A percentile compares a stretch with the other conserved stretches of the same genome.
Conservation (phyloP, 805 yeast species). For the Wickerhamiella vanderwaltii region DNA sequence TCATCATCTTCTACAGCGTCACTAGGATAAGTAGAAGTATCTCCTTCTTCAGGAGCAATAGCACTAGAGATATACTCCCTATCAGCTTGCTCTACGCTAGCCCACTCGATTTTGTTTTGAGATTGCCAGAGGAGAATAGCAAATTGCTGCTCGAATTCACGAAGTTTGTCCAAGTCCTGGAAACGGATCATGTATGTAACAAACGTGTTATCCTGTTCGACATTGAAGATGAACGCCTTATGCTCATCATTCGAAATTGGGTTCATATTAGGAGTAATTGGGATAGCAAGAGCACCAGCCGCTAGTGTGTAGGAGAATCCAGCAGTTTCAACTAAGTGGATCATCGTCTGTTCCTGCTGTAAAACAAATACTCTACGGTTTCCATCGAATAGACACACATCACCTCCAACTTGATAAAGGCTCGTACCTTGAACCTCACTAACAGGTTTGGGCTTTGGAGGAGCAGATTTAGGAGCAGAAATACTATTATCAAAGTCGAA, state of each 20-base stretch:
- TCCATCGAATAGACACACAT: constrained; percentile 45
- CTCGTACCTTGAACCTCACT: constrained; percentile 20
- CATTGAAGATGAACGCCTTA: constrained; percentile 54
- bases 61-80: constrained; percentile 47
- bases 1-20: constrained; percentile 27
- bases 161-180: constrained; percentile 30
- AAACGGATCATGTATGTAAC: constrained; percentile 58
- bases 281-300: constrained; percentile 20
- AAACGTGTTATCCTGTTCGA: constrained; percentile 32
- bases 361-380: background rate
- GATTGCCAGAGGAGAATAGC: constrained; percentile 51
- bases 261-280: constrained; percentile 40
- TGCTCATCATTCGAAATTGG: constrained; percentile 54
- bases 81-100: constrained; percentile 32
- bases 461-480: constrained; percentile 13
- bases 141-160: constrained; percentile 41
- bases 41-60: constrained; percentile 28
- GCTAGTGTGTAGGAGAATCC: constrained; percentile 44
- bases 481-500: constrained; percentile 34
- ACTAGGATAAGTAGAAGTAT: constrained; percentile 26
- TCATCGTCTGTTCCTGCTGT: constrained; percentile 1
- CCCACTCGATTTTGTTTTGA: constrained; percentile 41
- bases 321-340: constrained; percentile 34
- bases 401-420: constrained; percentile 23
- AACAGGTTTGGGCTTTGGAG: constrained; percentile 10